phyloP scores from a whole-genome alignment of 2,329 filamentous ascomycete genomes.

The Apiospora rasikravindrae region DNA sequence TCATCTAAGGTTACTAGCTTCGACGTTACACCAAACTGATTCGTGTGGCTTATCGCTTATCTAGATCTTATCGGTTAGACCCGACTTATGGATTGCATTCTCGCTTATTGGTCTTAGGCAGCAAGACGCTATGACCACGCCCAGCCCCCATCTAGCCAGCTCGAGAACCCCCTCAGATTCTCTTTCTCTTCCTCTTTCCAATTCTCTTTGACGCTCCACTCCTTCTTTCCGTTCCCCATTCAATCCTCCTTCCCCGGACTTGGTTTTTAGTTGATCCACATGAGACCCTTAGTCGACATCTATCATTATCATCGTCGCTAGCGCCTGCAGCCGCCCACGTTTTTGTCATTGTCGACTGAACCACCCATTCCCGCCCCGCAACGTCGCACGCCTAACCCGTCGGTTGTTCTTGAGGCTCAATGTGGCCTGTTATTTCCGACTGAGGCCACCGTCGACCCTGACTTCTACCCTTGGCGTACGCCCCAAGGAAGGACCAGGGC shows the following conservation, averaged over 20 bases:
- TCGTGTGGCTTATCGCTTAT: neutral
- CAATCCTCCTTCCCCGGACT: neutral
- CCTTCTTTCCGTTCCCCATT: neutral
- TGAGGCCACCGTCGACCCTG: no score
- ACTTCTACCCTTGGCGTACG: no score
- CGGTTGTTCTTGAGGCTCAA: neutral
- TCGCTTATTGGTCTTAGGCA: neutral
- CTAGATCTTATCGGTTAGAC: neutral
- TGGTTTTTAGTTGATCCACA: neutral
- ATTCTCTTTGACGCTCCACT: neutral
- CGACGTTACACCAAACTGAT: neutral
- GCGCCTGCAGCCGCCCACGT: neutral
- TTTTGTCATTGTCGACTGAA: neutral
- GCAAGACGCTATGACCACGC: neutral
- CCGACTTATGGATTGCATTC: neutral
- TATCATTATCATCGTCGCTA: neutral
- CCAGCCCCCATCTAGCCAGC: neutral
- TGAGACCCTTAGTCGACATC: neutral
- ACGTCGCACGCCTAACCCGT: neutral
- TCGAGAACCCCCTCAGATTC: neutral
- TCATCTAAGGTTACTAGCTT: neutral
- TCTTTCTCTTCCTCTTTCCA: neutral
- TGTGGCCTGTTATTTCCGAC: no score
- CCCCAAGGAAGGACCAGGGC: conserved; percentile 2
- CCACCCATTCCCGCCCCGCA: neutral